Evolutionary conservation across 1,284 basidiomycete genomes (phyloP), one percentile per base, ranked within the genome.

Genomic region (Schizophyllum amplum): DNA sequence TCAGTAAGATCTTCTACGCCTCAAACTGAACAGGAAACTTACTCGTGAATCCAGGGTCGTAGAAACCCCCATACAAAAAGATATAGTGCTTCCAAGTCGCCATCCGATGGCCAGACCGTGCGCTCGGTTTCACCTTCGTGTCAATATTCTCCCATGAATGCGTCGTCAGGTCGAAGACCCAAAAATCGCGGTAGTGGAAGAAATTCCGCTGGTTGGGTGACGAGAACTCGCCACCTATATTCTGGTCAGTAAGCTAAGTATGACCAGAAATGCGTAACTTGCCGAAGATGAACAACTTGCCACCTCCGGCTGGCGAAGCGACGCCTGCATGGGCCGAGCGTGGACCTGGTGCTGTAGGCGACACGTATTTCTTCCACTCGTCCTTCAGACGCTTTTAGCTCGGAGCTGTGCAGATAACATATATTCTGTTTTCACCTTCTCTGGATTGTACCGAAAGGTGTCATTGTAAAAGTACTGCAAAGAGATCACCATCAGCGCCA

Each of bases 101-200:
- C 92, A 97, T 94, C 23, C 91, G 76, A 70, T 92, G 92, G 1
- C 94, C 94, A 15, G 88, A 92, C 24, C 94, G 77, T 1, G 92
- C 90, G 49, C 80, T 86, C 0, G 94, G 94, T 17, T 88, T 71
- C 67, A 93, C 95, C 33, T 42, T 42, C 6, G 92, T 80, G 22
- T 97, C 94, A 57, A 96, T 90, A 20, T 91, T 77, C 60, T 97
- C 92, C 94, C 94, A 98, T 0, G 80, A 72, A 65, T 93, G 89
- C 0, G 82, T 84, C 2, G 75, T 61, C 27, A 92, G 81, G 62
- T 91, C 87, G 63, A 92, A 92, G 51, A 79, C 79, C 88, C 88
- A 91, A 65, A 94, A 85, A 64, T 95, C 92, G 48, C 90, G 83
- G 67, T 94, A 97, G 66, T 96, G 93, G 63, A 95, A 91, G 70